Percentiles rank a stretch among this genome's conserved stretches.
Conservation (phyloP, 2,329 filamentous ascomycete genomes). For the Fusarium albidum region DNA sequence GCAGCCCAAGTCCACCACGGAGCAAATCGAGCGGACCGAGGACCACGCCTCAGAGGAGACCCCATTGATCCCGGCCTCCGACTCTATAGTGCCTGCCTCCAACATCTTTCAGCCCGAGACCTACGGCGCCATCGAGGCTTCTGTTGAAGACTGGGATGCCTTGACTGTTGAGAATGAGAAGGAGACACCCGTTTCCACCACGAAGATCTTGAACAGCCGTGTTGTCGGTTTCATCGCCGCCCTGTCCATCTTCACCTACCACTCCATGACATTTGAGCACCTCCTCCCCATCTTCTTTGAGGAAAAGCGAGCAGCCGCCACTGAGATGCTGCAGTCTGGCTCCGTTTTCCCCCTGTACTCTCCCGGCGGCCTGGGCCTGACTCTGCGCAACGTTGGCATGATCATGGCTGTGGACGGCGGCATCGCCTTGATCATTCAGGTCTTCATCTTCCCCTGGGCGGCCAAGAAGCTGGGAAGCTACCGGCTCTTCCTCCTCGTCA, state of each 20-base stretch:
- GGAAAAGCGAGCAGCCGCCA: slow-evolving; percentile 65
- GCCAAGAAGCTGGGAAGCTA: slow-evolving; percentile 67
- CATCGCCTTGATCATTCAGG: slow-evolving; percentile 67
- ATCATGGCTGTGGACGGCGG: slow-evolving; percentile 67
- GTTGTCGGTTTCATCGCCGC: slow-evolving; percentile 82
- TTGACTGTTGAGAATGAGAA: slow-evolving; percentile 37
- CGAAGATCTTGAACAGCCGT: slow-evolving; percentile 62
- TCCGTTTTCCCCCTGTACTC: slow-evolving; percentile 60
- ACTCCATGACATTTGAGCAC: slow-evolving; percentile 95
- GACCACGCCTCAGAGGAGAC: slow-evolving; percentile 71
- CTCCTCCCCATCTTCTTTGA: slow-evolving; percentile 93
- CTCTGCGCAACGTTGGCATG: slow-evolving; percentile 68
- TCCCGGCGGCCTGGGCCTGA: slow-evolving; percentile 69
- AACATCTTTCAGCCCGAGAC: slow-evolving; percentile 76
- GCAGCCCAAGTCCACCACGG: slow-evolving; percentile 63
- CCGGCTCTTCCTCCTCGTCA: slow-evolving; percentile 65
- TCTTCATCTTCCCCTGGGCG: slow-evolving; percentile 67
- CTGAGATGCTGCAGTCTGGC: slow-evolving; percentile 44
- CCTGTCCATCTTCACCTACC: slow-evolving; percentile 90
- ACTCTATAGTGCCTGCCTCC: slow-evolving; percentile 73
- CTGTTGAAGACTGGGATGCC: slow-evolving; percentile 58
- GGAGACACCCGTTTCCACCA: slow-evolving; percentile 46
- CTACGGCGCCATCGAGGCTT: slow-evolving; percentile 73
- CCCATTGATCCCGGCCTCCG: slow-evolving; percentile 77
- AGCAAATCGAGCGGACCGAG: slow-evolving; percentile 55